phyloP scores from a whole-genome alignment of 2,329 filamentous ascomycete genomes.

The Botrytis cinerea region DNA sequence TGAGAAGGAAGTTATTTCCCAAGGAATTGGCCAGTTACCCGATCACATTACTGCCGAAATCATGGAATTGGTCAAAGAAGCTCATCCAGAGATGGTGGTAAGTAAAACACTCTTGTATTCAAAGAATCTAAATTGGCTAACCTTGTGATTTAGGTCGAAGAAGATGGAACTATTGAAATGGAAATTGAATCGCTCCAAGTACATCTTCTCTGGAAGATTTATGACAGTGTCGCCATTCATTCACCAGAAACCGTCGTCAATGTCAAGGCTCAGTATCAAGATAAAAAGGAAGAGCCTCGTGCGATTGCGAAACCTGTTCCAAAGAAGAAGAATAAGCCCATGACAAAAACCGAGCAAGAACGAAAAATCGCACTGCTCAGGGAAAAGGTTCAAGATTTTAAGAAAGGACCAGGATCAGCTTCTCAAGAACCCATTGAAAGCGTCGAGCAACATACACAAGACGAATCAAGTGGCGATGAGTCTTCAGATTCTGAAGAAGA shows the following conservation, averaged over 20 bases:
- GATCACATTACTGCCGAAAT: slow-evolving; percentile 76
- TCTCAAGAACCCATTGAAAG: slow-evolving; percentile 46
- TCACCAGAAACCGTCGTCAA: slow-evolving; percentile 50
- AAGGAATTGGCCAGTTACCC: slow-evolving; percentile 78
- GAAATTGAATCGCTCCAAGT: slow-evolving; percentile 61
- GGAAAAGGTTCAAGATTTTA: slow-evolving; percentile 56
- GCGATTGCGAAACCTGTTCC: slow-evolving; percentile 41
- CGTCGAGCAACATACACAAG: slow-evolving; percentile 40
- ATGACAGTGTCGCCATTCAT: slow-evolving; percentile 52
- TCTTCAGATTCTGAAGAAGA: slow-evolving; percentile 55
- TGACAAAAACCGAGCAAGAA: slow-evolving; percentile 73
- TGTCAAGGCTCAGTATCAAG: slow-evolving; percentile 29
- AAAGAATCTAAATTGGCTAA: slow-evolving; percentile 24
- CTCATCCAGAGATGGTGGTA: slow-evolving; percentile 71
- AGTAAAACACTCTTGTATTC: slow-evolving; percentile 33
- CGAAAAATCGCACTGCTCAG: slow-evolving; percentile 64
- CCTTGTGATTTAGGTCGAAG: slow-evolving; percentile 42
- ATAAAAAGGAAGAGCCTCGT: slow-evolving; percentile 38
- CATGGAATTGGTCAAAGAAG: slow-evolving; percentile 86
- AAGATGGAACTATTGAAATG: slow-evolving; percentile 58
- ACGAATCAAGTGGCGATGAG: slow-evolving; percentile 55
- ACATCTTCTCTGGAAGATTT: slow-evolving; percentile 56
- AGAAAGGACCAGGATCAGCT: slow-evolving; percentile 31
- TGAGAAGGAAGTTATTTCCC: slow-evolving; percentile 90
- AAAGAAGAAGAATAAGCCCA: slow-evolving; percentile 69